Evolutionary conservation across 2,329 filamentous ascomycete genomes (phyloP).

Genomic region (Decorospora gaudefroyi): DNA sequence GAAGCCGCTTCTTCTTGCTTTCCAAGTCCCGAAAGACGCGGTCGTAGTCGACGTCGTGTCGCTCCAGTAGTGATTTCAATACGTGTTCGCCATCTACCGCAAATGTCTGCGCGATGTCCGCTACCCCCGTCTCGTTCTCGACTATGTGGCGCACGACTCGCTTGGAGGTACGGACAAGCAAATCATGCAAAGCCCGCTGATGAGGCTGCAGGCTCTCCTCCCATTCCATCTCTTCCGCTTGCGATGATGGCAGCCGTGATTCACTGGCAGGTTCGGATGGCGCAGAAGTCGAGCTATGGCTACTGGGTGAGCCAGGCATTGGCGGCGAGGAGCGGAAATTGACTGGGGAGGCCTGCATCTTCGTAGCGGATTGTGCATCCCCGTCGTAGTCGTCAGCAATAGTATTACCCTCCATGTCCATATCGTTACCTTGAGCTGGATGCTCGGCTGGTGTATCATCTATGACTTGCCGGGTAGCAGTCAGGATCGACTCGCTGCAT

Average conservation of each 20-base stretch:
- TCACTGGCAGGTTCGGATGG: conserved; percentile 23
- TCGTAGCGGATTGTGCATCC: background rate
- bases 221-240: conserved; percentile 47
- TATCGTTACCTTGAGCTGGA: background rate
- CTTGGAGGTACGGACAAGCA: conserved; percentile 50
- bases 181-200: conserved; percentile 47
- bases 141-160: conserved; percentile 53
- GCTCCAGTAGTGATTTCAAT: conserved; percentile 50
- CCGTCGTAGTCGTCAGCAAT: conserved; percentile 10
- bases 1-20: conserved; percentile 29
- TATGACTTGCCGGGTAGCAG: background rate
- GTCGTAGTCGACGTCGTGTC: conserved; percentile 48
- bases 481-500: background rate
- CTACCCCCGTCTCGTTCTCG: conserved; percentile 53
- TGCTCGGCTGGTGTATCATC: conserved; percentile 9
- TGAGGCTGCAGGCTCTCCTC: conserved; percentile 46
- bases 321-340: conserved; percentile 34
- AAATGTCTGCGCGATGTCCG: conserved; percentile 52
- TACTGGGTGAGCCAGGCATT: conserved; percentile 25
- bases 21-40: conserved; percentile 27
- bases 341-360: conserved; percentile 11
- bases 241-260: conserved; percentile 23
- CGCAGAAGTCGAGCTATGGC: conserved; percentile 37
- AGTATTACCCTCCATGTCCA: conserved; percentile 16
- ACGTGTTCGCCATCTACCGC: conserved; percentile 51